These are phyloP conservation scores for Cicer chorassanicum DNA, from an alignment of 306 rosid genomes.

Conservation along the genomic window DNA sequence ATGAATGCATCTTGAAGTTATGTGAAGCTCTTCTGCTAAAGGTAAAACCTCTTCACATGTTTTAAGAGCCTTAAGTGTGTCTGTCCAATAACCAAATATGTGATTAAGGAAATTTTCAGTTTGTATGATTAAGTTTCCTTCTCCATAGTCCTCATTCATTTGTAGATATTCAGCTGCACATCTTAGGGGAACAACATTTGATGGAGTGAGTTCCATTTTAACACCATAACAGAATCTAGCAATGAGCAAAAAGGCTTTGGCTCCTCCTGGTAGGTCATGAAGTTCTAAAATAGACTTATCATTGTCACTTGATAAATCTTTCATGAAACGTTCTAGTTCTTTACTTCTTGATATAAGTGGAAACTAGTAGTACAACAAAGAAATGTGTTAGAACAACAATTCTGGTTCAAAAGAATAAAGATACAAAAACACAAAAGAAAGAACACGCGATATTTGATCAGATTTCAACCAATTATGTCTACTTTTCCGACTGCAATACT, in stretches of 20 bases:
- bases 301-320: conserved; percentile 52
- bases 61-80: conserved; percentile 75
- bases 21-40: conserved; percentile 80
- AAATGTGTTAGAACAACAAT: no score
- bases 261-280: conserved; percentile 84
- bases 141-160: conserved; percentile 83
- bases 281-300: conserved; percentile 69
- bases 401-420: no score
- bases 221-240: conserved; percentile 91
- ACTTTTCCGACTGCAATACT: no score
- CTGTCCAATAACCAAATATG: conserved; percentile 73
- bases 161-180: conserved; percentile 79
- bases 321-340: conserved; percentile 62
- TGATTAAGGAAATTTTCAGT: conserved; percentile 72
- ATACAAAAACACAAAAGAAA: no score
- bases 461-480: no score
- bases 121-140: conserved; percentile 69
- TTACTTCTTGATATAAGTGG: conserved; percentile 87
- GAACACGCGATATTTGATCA: no score
- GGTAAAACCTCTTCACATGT: conserved; percentile 72
- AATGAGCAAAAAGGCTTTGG: conserved; percentile 63
- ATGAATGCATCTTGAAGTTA: conserved; percentile 73
- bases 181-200: conserved; percentile 67
- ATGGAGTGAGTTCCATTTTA: conserved; percentile 73
- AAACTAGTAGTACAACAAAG: conserved; percentile 59